Evolutionary conservation across 352 stramenopile genomes (phyloP), one percentile per base, ranked within the genome.

Genomic region (Aphanomyces stellatus): DNA sequence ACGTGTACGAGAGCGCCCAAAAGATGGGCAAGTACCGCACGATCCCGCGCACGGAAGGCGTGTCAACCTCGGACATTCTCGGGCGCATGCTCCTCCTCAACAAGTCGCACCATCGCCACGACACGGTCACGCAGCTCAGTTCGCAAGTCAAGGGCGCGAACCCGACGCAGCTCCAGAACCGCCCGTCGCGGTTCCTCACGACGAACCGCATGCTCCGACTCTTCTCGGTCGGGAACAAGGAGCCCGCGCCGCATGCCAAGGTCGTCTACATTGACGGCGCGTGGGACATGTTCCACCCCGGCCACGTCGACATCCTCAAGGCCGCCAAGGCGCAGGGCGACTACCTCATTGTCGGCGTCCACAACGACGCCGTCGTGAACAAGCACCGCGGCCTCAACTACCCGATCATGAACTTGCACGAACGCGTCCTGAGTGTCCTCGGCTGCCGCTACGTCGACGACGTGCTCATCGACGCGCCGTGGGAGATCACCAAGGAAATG

Each of bases 221-320:
- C 59, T 97, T 96, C 57, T 95, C 90, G 7, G 85, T 83, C 41
- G 90, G 87, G 65, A 90, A 93, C 73, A 83, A 89, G 64, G 83
- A 93, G 70, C 95, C 97, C 3, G 82, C 79, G 62, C 88, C 90
- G 62, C 81, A 76, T 41, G 96, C 96, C 78, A 87, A 80, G 48
- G 82, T 99, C 28, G 94, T 99, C 70, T 99, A 99, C 79, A 97
- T 99, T 65, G 95, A 98, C 77, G 97, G 97, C 56, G 87, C 90
- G 24, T 99, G 96, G 78, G 97, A 99, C 78, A 97, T 99, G 90
- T 99, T 99, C 81, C 96, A 99, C 77, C 88, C 92, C 19, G 97
- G 96, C 56, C 96, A 99, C 75, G 93, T 99, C 17, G 87, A 96
- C 66, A 95, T 98, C 59, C 74, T 99, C 34, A 96, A 98, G 80